Evolutionary conservation across 345 rosid genomes (phyloP), one percentile per base, ranked within the genome.

Genomic region (Lepidium africanum): DNA sequence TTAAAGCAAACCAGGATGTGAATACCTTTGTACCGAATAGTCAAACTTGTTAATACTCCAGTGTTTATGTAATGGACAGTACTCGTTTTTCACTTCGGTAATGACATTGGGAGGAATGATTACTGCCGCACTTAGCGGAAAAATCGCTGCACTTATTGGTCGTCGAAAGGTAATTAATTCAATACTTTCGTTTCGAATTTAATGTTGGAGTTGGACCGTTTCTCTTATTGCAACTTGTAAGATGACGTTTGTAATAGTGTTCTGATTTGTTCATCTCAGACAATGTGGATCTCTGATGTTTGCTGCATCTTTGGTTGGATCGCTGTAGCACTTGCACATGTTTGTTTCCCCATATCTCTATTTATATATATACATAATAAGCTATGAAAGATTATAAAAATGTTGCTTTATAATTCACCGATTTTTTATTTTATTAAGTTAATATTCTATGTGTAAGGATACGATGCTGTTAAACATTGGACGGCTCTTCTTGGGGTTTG

Each of bases 231-330:
- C n/a, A n/a, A n/a, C n/a, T n/a, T n/a, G n/a, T n/a, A n/a, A n/a
- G n/a, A n/a, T n/a, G n/a, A n/a, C n/a, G n/a, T n/a, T n/a, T n/a
- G n/a, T n/a, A 2, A 3, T 54, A 15, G 19, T 5, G 27, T 63
- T 53, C 40, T 67, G 12, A 59, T 33, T n/a, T 52, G 55, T 50
- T 37, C 12, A 16, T 58, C 21, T 48, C 79, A 82, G 86, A 70
- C 82, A 30, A 75, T 82, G 82, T 70, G 77, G 80, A 65, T 71
- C 59, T 55, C 80, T 8, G 74, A 67, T 37, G 16, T 70, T 9
- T 75, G 75, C 54, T 78, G 67, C 73, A 58, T 51, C 42, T 12
- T 39, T 9, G 84, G 84, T 3, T 82, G 84, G 84, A 75, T 80
- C 61, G 75, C 75, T 19, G 69, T 77, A 14, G 79, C 77, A 7